phyloP scores from a whole-genome alignment of 768 basidiomycete species.

The Phylloporus sp. region DNA sequence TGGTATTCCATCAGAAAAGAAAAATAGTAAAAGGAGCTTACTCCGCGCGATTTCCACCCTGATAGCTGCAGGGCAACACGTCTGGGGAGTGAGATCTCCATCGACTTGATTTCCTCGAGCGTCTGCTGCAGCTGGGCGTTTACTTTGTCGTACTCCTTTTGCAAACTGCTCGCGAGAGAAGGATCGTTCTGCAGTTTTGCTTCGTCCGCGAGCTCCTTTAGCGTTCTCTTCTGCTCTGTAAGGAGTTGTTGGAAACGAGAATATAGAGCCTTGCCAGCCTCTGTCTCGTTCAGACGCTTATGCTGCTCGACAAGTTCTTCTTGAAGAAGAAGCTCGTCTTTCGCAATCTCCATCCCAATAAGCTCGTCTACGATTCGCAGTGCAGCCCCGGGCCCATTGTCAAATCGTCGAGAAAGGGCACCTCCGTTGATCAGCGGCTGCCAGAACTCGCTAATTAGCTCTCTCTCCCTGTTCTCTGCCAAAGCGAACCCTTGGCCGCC shows the following conservation, averaged over 20 bases:
- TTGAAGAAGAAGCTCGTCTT: slow-evolving; percentile 11
- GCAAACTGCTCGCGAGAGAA: slow-evolving; percentile 5
- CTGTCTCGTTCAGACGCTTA: slow-evolving; percentile 19
- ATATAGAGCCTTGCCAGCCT: slow-evolving; percentile 16
- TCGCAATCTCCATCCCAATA: background rate
- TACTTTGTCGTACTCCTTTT: slow-evolving; percentile 7
- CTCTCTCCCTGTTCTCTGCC: background rate
- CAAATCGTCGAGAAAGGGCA: background rate
- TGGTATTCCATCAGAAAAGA: no score
- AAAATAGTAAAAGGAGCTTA: slow-evolving; percentile 7
- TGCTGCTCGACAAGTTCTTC: slow-evolving; percentile 15
- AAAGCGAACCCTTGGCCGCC: background rate
- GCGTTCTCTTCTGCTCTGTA: slow-evolving; percentile 9
- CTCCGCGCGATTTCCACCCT: slow-evolving; percentile 3
- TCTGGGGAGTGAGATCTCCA: slow-evolving; percentile 15
- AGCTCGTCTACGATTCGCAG: background rate
- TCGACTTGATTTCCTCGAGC: slow-evolving; percentile 17
- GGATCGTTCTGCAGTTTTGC: slow-evolving; percentile 12
- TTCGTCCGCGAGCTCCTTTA: slow-evolving; percentile 17
- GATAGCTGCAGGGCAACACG: slow-evolving; percentile 6
- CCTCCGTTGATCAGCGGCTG: background rate
- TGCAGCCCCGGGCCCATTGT: background rate
- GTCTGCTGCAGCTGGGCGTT: slow-evolving; percentile 12
- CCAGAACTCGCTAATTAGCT: slow-evolving; percentile 12
- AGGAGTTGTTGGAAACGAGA: slow-evolving; percentile 16